Base-by-base conservation (phyloP, 495 filamentous ascomycete species). In the Lindgomyces ingoldianus region DNA sequence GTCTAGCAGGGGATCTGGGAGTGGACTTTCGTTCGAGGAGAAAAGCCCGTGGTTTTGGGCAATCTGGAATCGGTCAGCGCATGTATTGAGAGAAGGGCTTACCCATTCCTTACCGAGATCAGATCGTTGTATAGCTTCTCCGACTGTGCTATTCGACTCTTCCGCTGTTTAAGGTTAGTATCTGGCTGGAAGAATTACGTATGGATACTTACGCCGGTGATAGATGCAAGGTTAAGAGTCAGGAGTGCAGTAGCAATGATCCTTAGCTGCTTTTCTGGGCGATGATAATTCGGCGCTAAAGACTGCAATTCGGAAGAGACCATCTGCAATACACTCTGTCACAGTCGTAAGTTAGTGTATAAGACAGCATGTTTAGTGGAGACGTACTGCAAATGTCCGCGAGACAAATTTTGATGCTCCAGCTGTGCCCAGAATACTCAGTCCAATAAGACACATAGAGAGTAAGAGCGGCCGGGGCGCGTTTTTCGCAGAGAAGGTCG, bases 31-130 rank as follows among this genome's bases (percentile, higher is more conserved):
- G 9, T 69, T 78, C 8, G 78, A 74, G 21, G 78, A 74, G 59
- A 83, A 82, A 1, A 83, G 71, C 0, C 80, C 80, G 63, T 82
- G 77, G n/a, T 78, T 70, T 73, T 83, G 81, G 12, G 80, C 75
- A 27, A 76, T 73, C 81, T 83, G 10, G 46, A 21, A 29, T 71
- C 6, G 33, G 57, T 67, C 26, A 67, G 52, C 39, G 12, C 3
- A 6, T 8, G n/a, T 19, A 3, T 18, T 1, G 39, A 24, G 2
- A 19, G 24, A 22, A 22, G 24, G 1, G n/a, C n/a, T n/a, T 27
- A 27, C n/a, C 45, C 19, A 27, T 3, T 3, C 50, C 76, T 70
- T 72, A 83, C 81, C 64, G 78, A 76, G 49, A 83, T 81, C 16
- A 82, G 73, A 52, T 80, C 81, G 16, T 78, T 75, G 58, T 82